A percentile compares a stretch with the other conserved stretches of the same genome.
Conservation (phyloP, 2,329 filamentous ascomycete genomes). For the Apiospora pterosperma region DNA sequence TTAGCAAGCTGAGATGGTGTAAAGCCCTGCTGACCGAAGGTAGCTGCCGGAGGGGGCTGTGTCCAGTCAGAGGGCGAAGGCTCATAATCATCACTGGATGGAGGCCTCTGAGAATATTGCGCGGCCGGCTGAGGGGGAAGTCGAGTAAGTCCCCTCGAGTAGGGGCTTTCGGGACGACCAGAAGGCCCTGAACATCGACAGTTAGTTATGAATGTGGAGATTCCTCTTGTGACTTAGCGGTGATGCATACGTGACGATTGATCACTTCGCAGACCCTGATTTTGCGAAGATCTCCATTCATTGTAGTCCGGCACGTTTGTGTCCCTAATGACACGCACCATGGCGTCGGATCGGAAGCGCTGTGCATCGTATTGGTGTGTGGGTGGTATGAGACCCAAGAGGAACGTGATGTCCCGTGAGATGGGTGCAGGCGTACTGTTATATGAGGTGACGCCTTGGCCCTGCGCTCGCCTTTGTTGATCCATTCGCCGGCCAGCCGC, state of each 20-base stretch:
- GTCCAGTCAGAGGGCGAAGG: background rate
- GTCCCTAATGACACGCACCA: slow-evolving; percentile 71
- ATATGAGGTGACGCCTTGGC: slow-evolving; percentile 35
- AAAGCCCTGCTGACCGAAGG: slow-evolving; percentile 21
- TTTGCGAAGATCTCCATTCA: slow-evolving; percentile 46
- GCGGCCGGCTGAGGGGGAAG: slow-evolving; percentile 36
- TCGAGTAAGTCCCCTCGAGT: slow-evolving; percentile 30
- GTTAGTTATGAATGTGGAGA: slow-evolving; percentile 7
- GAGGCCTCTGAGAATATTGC: slow-evolving; percentile 49
- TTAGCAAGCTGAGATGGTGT: slow-evolving; percentile 15
- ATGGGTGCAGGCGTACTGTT: slow-evolving; percentile 56
- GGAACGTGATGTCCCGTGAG: slow-evolving; percentile 64
- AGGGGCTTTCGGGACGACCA: slow-evolving; percentile 45
- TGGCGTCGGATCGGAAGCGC: slow-evolving; percentile 64
- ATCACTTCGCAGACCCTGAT: slow-evolving; percentile 22
- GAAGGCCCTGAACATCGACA: slow-evolving; percentile 23
- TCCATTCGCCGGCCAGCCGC: slow-evolving; percentile 82
- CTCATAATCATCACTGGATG: slow-evolving; percentile 41
- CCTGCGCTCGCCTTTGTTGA: slow-evolving; percentile 62
- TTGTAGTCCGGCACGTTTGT: slow-evolving; percentile 62
- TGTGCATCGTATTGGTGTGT: slow-evolving; percentile 69
- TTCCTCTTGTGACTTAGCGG: slow-evolving; percentile 20
- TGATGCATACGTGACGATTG: slow-evolving; percentile 30
- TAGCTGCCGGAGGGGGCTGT: slow-evolving; percentile 9
- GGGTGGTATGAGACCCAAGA: slow-evolving; percentile 71